Percentiles rank a stretch among this genome's conserved stretches.
These are phyloP conservation scores for Penicillium riverlandense DNA, from an alignment of 495 filamentous ascomycete species.

Conservation along the genomic window DNA sequence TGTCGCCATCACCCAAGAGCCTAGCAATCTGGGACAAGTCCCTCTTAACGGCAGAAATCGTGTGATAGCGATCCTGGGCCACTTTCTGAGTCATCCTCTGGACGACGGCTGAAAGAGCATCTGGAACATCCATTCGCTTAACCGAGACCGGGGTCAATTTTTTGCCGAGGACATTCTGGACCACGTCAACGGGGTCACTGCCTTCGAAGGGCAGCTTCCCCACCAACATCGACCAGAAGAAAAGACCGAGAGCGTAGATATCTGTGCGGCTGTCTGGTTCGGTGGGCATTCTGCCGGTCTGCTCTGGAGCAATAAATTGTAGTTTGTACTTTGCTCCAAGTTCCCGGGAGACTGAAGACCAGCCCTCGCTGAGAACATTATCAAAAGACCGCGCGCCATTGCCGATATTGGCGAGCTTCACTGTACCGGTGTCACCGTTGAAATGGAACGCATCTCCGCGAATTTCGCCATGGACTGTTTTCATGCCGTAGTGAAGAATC, in stretches of 20 bases:
- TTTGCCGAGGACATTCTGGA: conserved; percentile 74
- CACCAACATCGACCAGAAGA: conserved; percentile 81
- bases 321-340: conserved; percentile 77
- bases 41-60: conserved; percentile 69
- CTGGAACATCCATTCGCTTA: conserved; percentile 71
- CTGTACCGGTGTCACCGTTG: conserved; percentile 54
- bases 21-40: conserved; percentile 64
- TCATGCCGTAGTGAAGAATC: conserved; percentile 75
- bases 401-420: conserved; percentile 77
- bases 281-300: conserved; percentile 82
- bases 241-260: conserved; percentile 78
- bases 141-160: conserved; percentile 67
- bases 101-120: conserved; percentile 70
- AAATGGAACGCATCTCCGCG: conserved; percentile 85
- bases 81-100: conserved; percentile 86
- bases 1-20: conserved; percentile 69
- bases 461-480: conserved; percentile 80
- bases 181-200: conserved; percentile 71
- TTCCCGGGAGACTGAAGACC: conserved; percentile 72
- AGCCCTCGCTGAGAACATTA: conserved; percentile 77
- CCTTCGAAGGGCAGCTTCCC: conserved; percentile 73
- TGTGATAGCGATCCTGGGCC: conserved; percentile 77
- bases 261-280: conserved; percentile 86
- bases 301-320: conserved; percentile 82
- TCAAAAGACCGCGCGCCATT: conserved; percentile 81